Evolutionary conservation across 192 early-diverging fungal genomes (phyloP).

Genomic region (Blastocladiella britannica): DNA sequence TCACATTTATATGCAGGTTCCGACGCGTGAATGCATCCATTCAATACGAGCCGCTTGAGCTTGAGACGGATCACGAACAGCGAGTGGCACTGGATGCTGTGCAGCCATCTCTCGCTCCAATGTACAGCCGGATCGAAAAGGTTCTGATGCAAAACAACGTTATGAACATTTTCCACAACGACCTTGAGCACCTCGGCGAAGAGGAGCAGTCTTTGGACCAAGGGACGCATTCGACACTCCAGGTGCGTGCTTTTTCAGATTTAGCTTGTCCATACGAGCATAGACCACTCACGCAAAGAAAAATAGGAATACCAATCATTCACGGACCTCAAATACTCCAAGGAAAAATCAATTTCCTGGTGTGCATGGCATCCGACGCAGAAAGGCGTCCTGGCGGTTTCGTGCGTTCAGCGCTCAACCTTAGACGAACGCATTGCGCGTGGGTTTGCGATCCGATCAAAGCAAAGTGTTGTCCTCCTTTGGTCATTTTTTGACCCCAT

Average conservation of each 20-base stretch:
- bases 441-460: conserved; percentile 17
- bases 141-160: conserved; percentile 30
- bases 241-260: conserved; percentile 6
- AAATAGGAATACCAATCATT: conserved; percentile 44
- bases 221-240: conserved; percentile 26
- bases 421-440: conserved; percentile 30
- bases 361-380: conserved; percentile 38
- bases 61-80: conserved; percentile 2
- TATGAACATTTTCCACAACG: conserved; percentile 34
- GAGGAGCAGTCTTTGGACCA: conserved; percentile 35
- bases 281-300: too few relatives aligned
- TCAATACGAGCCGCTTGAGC: conserved; percentile 2
- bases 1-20: conserved; percentile 11
- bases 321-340: conserved; percentile 37
- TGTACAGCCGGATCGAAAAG: conserved; percentile 14
- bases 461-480: conserved; percentile 26
- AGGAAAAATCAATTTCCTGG: conserved; percentile 35
- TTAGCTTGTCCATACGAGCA: background rate
- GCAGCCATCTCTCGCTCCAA: conserved; percentile 8
- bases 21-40: conserved; percentile 8
- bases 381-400: conserved; percentile 29
- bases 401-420: conserved; percentile 22
- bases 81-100: background rate
- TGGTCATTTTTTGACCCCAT: conserved; percentile 47
- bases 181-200: conserved; percentile 30